Conservation (phyloP, 1,139 yeast species). For the Zygosaccharomyces pseudobailii region DNA sequence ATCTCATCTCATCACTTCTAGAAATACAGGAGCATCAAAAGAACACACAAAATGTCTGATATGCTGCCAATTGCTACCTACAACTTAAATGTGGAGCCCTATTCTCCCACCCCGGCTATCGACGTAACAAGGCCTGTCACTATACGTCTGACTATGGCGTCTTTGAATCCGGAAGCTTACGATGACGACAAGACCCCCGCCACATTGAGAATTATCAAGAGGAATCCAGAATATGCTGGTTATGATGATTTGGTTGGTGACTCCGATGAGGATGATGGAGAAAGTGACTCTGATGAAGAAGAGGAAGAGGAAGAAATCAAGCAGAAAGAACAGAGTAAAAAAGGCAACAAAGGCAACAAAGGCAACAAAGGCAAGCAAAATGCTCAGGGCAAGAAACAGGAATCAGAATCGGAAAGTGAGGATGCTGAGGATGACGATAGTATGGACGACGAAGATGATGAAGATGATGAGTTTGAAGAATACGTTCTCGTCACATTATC, state of each 20-base stretch:
- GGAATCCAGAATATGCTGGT: conserved; percentile 52
- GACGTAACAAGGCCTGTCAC: conserved; percentile 84
- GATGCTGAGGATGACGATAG: conserved; percentile 35
- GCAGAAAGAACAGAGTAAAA: conserved; percentile 37
- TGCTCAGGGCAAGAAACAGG: conserved; percentile 30
- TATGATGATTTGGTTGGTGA: conserved; percentile 48
- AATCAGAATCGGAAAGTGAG: conserved; percentile 32
- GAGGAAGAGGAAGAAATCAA: conserved; percentile 47
- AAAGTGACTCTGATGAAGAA: conserved; percentile 44
- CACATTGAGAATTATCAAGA: conserved; percentile 82
- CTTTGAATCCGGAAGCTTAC: conserved; percentile 84
- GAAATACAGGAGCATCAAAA: background rate
- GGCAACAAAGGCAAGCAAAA: conserved; percentile 28
- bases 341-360: conserved; percentile 31
- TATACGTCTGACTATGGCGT: conserved; percentile 89
- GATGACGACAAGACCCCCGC: conserved; percentile 79
- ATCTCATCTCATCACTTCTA: background rate
- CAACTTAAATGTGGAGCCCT: conserved; percentile 81
- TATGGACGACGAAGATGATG: conserved; percentile 47
- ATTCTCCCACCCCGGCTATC: conserved; percentile 79
- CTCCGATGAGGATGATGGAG: conserved; percentile 43
- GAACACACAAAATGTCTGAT: conserved; percentile 46
- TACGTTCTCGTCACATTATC: conserved; percentile 84
- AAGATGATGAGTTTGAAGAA: conserved; percentile 68
- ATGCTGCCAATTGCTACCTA: conserved; percentile 81